Percentiles rank a stretch among this genome's conserved stretches.
Evolutionary conservation across 345 rosid species (phyloP).

Genomic region (Capsella bursapastoris): DNA sequence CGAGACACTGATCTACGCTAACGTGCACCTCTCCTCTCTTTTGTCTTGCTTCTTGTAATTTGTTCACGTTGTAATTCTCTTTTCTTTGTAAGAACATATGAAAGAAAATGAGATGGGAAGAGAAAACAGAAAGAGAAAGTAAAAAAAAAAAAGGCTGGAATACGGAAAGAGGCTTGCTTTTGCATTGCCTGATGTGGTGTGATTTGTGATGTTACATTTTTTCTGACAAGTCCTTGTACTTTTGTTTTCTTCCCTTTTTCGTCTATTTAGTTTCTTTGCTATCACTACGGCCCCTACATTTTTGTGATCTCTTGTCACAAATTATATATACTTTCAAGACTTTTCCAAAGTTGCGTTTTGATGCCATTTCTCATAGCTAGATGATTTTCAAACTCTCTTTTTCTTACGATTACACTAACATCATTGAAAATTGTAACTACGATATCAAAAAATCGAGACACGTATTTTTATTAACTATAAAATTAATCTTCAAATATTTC

Average conservation of each 20-base stretch:
- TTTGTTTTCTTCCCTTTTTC: constrained; percentile 6
- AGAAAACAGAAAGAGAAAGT: constrained; percentile 6
- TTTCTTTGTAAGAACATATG: not conserved
- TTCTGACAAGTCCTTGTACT: constrained; percentile 41
- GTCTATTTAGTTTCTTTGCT: not conserved
- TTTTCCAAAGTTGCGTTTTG: constrained; percentile 17
- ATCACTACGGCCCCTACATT: not conserved
- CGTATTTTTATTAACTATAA: no score
- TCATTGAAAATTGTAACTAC: no score
- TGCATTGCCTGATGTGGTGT: constrained; percentile 45
- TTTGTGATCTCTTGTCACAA: not conserved
- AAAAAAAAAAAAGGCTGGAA: constrained; percentile 22
- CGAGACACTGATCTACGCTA: constrained; percentile 15
- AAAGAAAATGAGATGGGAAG: not conserved
- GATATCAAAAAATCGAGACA: no score
- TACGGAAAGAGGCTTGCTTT: constrained; percentile 35
- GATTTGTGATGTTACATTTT: constrained; percentile 41
- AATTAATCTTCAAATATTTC: no score
- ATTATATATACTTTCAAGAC: constrained; percentile 5
- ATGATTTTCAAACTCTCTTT: no score
- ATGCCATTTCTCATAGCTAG: not conserved
- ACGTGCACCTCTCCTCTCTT: constrained; percentile 24
- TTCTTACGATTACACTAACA: no score
- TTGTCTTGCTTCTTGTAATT: not conserved
- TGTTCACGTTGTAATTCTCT: not conserved